These are phyloP conservation scores for Coniochaeta ligniaria DNA, from an alignment of 2,329 filamentous ascomycete species.

Conservation along the genomic window DNA sequence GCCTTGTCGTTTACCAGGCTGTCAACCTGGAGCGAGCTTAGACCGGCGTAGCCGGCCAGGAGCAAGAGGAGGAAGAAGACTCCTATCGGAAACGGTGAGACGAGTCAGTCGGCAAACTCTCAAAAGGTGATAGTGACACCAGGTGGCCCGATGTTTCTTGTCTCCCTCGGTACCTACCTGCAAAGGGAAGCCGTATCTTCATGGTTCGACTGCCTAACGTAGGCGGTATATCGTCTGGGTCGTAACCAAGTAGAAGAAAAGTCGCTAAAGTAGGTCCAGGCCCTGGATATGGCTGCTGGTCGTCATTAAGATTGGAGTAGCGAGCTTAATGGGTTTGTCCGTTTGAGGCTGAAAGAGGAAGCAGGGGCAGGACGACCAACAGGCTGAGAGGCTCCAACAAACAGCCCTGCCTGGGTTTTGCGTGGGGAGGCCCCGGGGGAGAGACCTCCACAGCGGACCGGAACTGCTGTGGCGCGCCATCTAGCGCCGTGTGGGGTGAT, in stretches of 20 bases:
- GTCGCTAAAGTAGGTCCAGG: neutral
- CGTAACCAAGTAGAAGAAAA: neutral
- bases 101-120: neutral
- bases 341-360: neutral
- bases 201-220: constrained; percentile 33
- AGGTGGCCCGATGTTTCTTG: neutral
- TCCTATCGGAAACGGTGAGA: constrained; percentile 35
- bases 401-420: neutral
- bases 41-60: constrained; percentile 70
- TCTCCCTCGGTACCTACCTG: constrained; percentile 52
- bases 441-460: neutral
- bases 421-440: neutral
- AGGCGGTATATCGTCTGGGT: neutral
- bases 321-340: neutral
- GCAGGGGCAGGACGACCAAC: neutral
- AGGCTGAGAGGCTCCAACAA: no score
- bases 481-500: neutral
- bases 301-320: neutral
- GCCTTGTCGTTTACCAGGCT: constrained; percentile 76
- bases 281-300: neutral
- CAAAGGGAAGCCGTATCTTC: constrained; percentile 84
- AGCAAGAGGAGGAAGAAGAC: constrained; percentile 65
- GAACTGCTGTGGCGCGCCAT: neutral
- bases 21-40: constrained; percentile 55
- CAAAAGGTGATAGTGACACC: neutral